Conservation (phyloP, 129 eudicot genomes). For the Heracleum sosnowskyi region DNA sequence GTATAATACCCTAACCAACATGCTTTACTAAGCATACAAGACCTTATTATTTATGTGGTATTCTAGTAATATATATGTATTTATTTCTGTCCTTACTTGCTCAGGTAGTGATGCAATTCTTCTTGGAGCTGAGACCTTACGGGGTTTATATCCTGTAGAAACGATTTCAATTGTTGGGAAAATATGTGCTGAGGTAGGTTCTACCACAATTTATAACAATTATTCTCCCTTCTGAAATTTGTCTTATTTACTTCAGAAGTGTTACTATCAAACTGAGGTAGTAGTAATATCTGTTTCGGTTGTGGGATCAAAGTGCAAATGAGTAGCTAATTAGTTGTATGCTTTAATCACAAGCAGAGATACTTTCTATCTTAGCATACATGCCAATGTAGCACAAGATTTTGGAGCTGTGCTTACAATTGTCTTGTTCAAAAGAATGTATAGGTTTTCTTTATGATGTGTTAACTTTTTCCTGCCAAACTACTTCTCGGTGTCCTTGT, state of each 20-base stretch:
- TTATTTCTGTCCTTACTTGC: slow-evolving; percentile 7
- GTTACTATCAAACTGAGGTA: neutral
- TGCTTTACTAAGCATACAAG: neutral
- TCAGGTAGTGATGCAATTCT: slow-evolving; percentile 75
- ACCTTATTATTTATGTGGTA: neutral
- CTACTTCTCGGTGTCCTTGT: neutral
- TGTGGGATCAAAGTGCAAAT: neutral
- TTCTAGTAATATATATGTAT: neutral
- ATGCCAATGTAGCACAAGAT: neutral
- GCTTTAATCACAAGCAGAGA: neutral
- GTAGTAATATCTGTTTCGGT: neutral
- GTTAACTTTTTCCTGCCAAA: neutral
- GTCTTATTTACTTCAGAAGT: neutral
- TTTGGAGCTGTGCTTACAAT: neutral
- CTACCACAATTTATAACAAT: slow-evolving; percentile 1
- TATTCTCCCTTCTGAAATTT: neutral
- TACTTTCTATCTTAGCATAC: neutral
- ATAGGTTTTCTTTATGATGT: neutral
- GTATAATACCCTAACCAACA: neutral
- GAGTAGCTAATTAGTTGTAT: neutral
- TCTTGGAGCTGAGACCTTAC: slow-evolving; percentile 72
- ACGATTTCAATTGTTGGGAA: slow-evolving; percentile 69
- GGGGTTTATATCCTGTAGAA: slow-evolving; percentile 70
- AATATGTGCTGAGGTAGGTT: slow-evolving; percentile 80
- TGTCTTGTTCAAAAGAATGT: neutral